A percentile compares a stretch with the other conserved stretches of the same genome.
phyloP scores from a whole-genome alignment of 495 filamentous ascomycete species.

The Lophium mytilinum region DNA sequence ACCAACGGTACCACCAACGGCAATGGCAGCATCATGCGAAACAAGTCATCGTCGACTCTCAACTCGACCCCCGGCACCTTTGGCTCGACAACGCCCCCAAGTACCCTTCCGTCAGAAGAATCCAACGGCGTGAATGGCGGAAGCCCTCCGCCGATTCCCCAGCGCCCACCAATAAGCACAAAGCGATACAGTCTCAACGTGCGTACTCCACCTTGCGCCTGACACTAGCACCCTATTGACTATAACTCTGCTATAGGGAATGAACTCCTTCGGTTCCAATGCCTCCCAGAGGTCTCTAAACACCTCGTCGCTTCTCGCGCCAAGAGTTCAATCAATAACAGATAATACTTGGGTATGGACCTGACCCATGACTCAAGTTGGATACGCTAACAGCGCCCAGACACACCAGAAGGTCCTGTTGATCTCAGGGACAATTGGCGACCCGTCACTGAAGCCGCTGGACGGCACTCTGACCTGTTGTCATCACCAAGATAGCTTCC shows the following conservation, averaged over 20 bases:
- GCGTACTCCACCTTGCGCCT: slow-evolving; percentile 2
- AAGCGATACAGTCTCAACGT: slow-evolving; percentile 37
- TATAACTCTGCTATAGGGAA: slow-evolving; percentile 41
- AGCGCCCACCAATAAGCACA: slow-evolving; percentile 25
- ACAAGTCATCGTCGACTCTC: slow-evolving; percentile 57
- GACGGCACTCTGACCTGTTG: slow-evolving; percentile 74
- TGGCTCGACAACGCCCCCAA: slow-evolving; percentile 50
- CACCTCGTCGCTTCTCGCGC: slow-evolving; percentile 69
- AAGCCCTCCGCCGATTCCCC: slow-evolving; percentile 35
- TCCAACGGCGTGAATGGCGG: slow-evolving; percentile 41
- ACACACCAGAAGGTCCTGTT: slow-evolving; percentile 85
- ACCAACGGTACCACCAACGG: slow-evolving; percentile 14
- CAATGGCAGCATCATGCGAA: slow-evolving; percentile 15
- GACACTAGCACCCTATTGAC: slow-evolving; percentile 12
- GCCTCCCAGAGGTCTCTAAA: slow-evolving; percentile 24
- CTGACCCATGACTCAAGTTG: background rate
- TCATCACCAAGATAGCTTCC: slow-evolving; percentile 78
- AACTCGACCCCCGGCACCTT: slow-evolving; percentile 42
- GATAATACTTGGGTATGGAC: slow-evolving; percentile 71
- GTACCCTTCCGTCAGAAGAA: slow-evolving; percentile 48
- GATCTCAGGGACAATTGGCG: slow-evolving; percentile 70
- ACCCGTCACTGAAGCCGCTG: slow-evolving; percentile 57
- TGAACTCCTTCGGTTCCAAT: slow-evolving; percentile 18
- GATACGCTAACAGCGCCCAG: slow-evolving; percentile 35
- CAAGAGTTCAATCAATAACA: slow-evolving; percentile 62